phyloP scores from a whole-genome alignment of 257 asterid species.

The Solanum pinnatisectum region DNA sequence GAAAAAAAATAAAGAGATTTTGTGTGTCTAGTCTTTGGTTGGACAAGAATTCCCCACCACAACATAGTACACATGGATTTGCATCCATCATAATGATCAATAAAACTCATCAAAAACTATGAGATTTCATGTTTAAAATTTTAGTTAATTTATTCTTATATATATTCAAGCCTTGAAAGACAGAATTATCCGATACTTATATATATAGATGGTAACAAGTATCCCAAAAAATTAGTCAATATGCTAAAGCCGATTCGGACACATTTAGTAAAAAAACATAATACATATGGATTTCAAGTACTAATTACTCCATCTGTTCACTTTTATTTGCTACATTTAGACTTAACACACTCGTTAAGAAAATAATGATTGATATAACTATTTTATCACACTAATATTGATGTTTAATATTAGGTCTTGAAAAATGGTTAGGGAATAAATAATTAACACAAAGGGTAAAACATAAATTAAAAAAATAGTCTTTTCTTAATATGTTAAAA shows the following conservation, averaged over 20 bases:
- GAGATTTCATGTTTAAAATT: neutral
- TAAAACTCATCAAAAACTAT: neutral
- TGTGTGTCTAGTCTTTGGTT: neutral
- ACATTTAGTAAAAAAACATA: neutral
- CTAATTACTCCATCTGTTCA: no score
- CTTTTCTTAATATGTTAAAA: no score
- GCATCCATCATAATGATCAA: neutral
- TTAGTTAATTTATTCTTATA: neutral
- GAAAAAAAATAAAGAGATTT: neutral
- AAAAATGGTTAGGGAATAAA: no score
- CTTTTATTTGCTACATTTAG: no score
- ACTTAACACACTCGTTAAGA: neutral
- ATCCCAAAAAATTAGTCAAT: neutral
- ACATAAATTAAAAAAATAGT: neutral
- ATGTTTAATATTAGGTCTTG: neutral
- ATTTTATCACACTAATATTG: no score
- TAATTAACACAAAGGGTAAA: no score
- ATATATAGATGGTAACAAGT: neutral
- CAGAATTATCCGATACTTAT: neutral
- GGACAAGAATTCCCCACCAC: constrained; percentile 4
- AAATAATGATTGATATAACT: neutral
- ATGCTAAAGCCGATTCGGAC: rapidly evolving
- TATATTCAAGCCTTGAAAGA: neutral
- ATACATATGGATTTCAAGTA: neutral
- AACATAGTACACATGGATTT: neutral